A percentile compares a stretch with the other conserved stretches of the same genome.
These are phyloP conservation scores for Ustilago tritici DNA, from an alignment of 1,284 basidiomycete species.

Conservation along the genomic window DNA sequence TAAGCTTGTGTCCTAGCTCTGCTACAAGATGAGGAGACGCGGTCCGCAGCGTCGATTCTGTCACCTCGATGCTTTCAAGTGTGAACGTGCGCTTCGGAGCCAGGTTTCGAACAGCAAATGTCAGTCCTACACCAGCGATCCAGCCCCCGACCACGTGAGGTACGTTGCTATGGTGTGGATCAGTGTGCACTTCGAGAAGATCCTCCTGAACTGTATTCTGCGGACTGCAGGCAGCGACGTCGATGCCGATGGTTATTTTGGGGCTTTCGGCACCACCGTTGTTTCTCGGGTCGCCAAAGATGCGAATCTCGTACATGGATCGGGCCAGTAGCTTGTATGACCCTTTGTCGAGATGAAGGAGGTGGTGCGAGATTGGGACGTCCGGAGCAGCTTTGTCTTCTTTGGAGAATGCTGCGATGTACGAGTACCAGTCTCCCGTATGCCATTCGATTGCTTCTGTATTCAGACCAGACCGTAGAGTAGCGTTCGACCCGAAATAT, in stretches of 20 bases:
- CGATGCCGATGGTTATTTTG: conserved; percentile 41
- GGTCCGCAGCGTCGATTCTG: too few species aligned
- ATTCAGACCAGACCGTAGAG: not conserved
- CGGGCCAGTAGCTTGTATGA: conserved; percentile 37
- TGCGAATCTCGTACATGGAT: conserved; percentile 52
- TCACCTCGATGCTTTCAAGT: conserved; percentile 4
- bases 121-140: conserved; percentile 41
- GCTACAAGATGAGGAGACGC: not conserved
- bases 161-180: conserved; percentile 34
- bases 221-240: conserved; percentile 18
- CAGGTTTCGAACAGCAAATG: conserved; percentile 38
- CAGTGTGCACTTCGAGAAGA: conserved; percentile 18
- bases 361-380: conserved; percentile 33
- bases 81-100: conserved; percentile 1
- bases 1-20: conserved; percentile 9
- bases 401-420: conserved; percentile 32
- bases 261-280: conserved; percentile 19
- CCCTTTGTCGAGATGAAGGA: conserved; percentile 30
- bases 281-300: conserved; percentile 49
- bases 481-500: not conserved
- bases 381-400: conserved; percentile 2
- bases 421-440: conserved; percentile 55
- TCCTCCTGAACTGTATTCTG: not conserved
- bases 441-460: conserved; percentile 39
- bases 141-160: conserved; percentile 51